Evolutionary conservation across 257 asterid genomes (phyloP), one percentile per base, ranked within the genome.

Genomic region (Datura wrightii): DNA sequence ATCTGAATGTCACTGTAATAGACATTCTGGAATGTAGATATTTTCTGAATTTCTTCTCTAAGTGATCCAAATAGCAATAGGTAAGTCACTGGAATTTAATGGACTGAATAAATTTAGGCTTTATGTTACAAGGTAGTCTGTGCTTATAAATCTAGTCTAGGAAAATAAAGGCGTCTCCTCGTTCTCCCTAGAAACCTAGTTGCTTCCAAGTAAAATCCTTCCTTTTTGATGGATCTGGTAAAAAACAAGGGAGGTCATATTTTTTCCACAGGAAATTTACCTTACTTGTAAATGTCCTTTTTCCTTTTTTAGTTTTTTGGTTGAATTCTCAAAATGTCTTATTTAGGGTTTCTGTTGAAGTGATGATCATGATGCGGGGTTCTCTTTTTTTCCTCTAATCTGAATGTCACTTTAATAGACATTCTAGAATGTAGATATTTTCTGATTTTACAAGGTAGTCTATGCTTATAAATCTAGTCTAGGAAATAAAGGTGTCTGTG

Each of bases 21-120:
- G 36, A 24, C 60, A 74, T 50, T 76, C 46, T 76, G 24, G 82
- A 76, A 53, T 31, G n/a, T 31, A 50, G 60, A 62, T 5, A 31
- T 24, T 31, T 13, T 76, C 9, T 76, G 31, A 76, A 31, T 48
- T 72, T 76, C 81, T 76, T 76, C 14, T 50, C 81, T 50, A 74
- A 24, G 42, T 72, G 59, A 19, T 72, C 58, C 80, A 71, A 71
- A 71, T 24, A n/a, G 79, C 5, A 71, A 3, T 59, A 59, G 70
- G 70, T 62, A 24, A 62, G 14, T 10, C 70, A 62, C 70, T 34
- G n/a, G 10, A 36, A 65, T 65, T 34, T 65, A 36, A 36, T 34
- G 72, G 46, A 34, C 6, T 2, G 37, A 36, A 62, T 62, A 31
- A 9, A 3, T 31, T 65, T 65, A 65, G 71, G 71, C 71, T 63